A percentile compares a stretch with the other conserved stretches of the same genome.
Evolutionary conservation across 352 stramenopile species (phyloP).

Genomic region (Nothophytophthora sp.): DNA sequence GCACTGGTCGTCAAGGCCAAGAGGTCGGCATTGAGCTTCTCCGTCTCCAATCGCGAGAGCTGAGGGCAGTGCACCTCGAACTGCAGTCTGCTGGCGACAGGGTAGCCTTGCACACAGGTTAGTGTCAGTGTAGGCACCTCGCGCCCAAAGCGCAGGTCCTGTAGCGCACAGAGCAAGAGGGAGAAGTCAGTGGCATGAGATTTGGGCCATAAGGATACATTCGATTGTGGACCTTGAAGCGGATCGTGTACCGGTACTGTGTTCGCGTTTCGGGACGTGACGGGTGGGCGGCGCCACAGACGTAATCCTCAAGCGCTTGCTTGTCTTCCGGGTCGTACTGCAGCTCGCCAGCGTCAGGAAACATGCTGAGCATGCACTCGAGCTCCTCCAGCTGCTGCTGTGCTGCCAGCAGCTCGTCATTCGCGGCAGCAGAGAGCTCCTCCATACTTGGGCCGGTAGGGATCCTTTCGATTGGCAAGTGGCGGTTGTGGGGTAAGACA

Average conservation of each 20-base stretch:
- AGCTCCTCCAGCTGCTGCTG: conserved; percentile 67
- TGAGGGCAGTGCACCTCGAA: conserved; percentile 59
- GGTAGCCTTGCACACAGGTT: conserved; percentile 44
- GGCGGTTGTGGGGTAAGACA: no score
- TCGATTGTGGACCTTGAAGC: conserved; percentile 46
- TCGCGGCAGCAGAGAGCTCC: no score
- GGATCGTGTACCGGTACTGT: conserved; percentile 52
- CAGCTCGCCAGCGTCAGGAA: conserved; percentile 46
- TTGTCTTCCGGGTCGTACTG: conserved; percentile 28
- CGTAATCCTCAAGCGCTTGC: conserved; percentile 22
- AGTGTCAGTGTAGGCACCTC: conserved; percentile 51
- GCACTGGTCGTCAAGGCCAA: conserved; percentile 23
- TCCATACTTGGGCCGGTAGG: no score
- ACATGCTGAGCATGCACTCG: conserved; percentile 83
- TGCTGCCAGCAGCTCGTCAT: conserved; percentile 3
- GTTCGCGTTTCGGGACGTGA: conserved; percentile 18
- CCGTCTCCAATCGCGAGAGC: conserved; percentile 38
- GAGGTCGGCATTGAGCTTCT: conserved; percentile 40
- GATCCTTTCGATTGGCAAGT: no score
- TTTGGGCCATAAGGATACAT: no score
- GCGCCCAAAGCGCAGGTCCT: conserved; percentile 21
- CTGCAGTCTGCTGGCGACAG: conserved; percentile 18
- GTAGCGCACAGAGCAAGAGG: no score
- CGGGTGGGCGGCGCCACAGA: not conserved
- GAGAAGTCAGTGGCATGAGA: no score